These are phyloP conservation scores for Sporothrix phasma DNA, from an alignment of 2,329 filamentous ascomycete genomes.

Conservation along the genomic window DNA sequence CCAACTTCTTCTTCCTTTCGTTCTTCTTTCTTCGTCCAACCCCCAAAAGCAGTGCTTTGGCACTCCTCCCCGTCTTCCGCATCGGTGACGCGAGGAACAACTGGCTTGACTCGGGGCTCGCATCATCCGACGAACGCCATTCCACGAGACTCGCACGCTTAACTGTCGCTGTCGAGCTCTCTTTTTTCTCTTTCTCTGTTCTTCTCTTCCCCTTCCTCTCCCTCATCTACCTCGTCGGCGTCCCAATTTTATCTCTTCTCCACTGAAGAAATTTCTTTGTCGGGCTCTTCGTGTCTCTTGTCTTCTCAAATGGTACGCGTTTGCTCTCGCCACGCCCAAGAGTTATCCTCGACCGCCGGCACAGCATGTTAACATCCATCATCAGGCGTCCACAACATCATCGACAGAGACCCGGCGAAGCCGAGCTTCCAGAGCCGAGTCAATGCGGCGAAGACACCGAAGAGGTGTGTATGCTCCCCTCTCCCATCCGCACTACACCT, in stretches of 20 bases:
- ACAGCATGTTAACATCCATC: conserved; percentile 5
- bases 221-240: background rate
- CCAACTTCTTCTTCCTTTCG: background rate
- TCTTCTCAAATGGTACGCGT: background rate
- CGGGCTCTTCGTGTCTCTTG: background rate
- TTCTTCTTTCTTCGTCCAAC: background rate
- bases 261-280: background rate
- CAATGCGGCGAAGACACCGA: conserved; percentile 75
- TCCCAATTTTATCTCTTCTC: background rate
- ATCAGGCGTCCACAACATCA: conserved; percentile 61
- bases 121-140: background rate
- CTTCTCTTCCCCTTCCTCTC: background rate
- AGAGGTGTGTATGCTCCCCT: conserved; percentile 51
- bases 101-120: conserved; percentile 8
- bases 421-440: conserved; percentile 72
- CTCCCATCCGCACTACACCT: background rate
- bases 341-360: background rate
- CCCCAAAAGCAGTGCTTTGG: background rate
- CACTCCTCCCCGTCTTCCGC: background rate
- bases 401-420: conserved; percentile 60
- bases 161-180: conserved; percentile 12
- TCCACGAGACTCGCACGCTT: conserved; percentile 12
- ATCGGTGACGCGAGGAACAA: background rate
- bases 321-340: background rate
- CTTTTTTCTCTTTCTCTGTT: background rate